Conservation (phyloP, 345 rosid genomes). For the Acer yangbiense region DNA sequence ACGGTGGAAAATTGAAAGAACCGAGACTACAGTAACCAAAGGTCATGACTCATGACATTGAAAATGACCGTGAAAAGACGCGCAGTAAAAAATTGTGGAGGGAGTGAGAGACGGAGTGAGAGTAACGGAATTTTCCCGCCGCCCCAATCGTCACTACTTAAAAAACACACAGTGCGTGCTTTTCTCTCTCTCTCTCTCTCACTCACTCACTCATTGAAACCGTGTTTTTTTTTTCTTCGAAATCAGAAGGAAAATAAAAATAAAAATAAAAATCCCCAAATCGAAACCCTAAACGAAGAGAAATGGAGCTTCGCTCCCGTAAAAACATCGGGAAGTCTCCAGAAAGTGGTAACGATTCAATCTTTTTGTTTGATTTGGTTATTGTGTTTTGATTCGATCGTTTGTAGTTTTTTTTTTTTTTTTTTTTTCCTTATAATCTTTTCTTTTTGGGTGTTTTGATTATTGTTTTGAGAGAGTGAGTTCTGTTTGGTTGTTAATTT, state of each 20-base stretch:
- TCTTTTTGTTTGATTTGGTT: not conserved
- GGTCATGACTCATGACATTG: no score
- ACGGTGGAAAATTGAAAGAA: no score
- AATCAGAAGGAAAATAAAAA: no score
- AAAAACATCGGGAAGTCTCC: constrained; percentile 5
- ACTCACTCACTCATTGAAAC: not conserved
- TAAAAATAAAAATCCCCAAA: not conserved
- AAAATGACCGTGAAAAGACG: not conserved
- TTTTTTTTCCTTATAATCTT: no score
- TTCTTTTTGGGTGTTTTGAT: not conserved
- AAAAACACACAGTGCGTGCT: not conserved
- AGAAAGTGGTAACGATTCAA: not conserved
- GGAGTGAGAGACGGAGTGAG: no score
- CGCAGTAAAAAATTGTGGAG: not conserved
- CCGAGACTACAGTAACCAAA: no score
- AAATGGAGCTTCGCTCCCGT: constrained; percentile 21
- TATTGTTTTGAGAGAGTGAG: not conserved
- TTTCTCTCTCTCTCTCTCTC: not conserved
- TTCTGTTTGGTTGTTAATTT: not conserved
- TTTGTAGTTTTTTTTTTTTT: not conserved
- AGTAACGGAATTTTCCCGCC: constrained; percentile 17
- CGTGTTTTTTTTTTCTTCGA: not conserved
- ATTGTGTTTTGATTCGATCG: not conserved
- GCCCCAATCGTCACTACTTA: not conserved
- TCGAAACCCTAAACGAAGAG: constrained; percentile 2